Evolutionary conservation across 208 protist species (phyloP).

Genomic region (Baffinella frigidus): DNA sequence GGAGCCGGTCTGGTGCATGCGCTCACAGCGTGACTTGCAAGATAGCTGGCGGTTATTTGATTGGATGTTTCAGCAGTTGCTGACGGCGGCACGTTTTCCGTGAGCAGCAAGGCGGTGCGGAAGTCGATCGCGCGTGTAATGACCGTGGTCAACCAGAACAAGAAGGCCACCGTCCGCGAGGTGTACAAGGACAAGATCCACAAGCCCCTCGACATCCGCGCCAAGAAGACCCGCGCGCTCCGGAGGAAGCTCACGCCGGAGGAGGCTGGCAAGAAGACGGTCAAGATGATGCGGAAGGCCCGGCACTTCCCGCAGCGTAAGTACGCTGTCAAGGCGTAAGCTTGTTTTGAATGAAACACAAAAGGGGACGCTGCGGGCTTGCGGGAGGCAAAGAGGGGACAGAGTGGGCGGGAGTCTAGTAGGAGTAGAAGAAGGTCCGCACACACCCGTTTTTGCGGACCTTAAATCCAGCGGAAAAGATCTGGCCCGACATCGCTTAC

Average conservation of each 20-base stretch:
- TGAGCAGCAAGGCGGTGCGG: constrained; percentile 83
- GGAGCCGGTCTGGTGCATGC: too few species aligned
- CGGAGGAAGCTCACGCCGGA: constrained; percentile 74
- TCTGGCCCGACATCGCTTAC: too few species aligned
- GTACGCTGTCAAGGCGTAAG: constrained; percentile 76
- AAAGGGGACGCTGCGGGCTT: too few species aligned
- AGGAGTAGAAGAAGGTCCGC: too few species aligned
- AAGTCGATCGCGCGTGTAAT: constrained; percentile 93
- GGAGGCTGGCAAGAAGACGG: constrained; percentile 66
- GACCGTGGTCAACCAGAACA: constrained; percentile 91
- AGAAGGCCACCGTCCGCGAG: constrained; percentile 32
- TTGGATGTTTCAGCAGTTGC: too few species aligned
- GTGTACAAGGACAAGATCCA: constrained; percentile 85
- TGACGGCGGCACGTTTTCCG: not conserved
- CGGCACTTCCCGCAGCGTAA: constrained; percentile 76
- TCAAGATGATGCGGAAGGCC: constrained; percentile 71
- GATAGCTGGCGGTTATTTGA: too few species aligned
- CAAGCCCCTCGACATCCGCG: constrained; percentile 77
- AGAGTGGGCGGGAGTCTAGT: too few species aligned
- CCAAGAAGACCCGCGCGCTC: constrained; percentile 82
- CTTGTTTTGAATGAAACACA: too few species aligned
- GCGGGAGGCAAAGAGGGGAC: too few species aligned
- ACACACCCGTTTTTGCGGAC: too few species aligned
- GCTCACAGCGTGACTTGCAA: too few species aligned
- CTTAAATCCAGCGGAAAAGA: too few species aligned